Evolutionary conservation across 2,329 filamentous ascomycete species (phyloP).

Genomic region (Cladosporium sp.): DNA sequence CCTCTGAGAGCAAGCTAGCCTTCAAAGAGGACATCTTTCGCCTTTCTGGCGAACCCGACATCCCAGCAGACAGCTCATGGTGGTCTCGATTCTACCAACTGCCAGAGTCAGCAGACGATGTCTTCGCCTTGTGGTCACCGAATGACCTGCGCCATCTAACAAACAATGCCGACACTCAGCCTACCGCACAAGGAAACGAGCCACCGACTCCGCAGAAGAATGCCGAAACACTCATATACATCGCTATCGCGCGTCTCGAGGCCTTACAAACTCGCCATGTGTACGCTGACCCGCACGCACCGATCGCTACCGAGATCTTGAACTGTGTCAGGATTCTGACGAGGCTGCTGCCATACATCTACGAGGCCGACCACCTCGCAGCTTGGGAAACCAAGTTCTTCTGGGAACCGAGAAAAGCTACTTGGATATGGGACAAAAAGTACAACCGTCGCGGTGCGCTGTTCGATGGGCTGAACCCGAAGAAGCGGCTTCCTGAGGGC

Average conservation of each 20-base stretch:
- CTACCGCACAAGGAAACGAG: constrained; percentile 55
- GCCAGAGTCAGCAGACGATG: constrained; percentile 89
- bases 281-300: constrained; percentile 59
- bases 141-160: constrained; percentile 38
- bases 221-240: constrained; percentile 30
- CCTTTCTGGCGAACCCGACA: constrained; percentile 84
- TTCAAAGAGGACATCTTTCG: constrained; percentile 99
- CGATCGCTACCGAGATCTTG: constrained; percentile 79
- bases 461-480: constrained; percentile 34
- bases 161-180: constrained; percentile 14
- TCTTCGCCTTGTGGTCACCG: constrained; percentile 92
- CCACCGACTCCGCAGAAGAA: constrained; percentile 39
- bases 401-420: constrained; percentile 52
- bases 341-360: constrained; percentile 81
- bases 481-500: constrained; percentile 55
- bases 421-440: constrained; percentile 25
- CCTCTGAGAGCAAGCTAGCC: constrained; percentile 96
- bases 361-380: constrained; percentile 78
- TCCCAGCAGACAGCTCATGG: constrained; percentile 81
- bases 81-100: constrained; percentile 99
- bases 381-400: constrained; percentile 92
- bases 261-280: constrained; percentile 19
- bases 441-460: constrained; percentile 25
- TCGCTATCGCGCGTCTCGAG: constrained; percentile 24
- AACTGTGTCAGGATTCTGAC: constrained; percentile 94